Base-by-base conservation (phyloP, 306 rosid species). In the Vachellia collinsii region DNA sequence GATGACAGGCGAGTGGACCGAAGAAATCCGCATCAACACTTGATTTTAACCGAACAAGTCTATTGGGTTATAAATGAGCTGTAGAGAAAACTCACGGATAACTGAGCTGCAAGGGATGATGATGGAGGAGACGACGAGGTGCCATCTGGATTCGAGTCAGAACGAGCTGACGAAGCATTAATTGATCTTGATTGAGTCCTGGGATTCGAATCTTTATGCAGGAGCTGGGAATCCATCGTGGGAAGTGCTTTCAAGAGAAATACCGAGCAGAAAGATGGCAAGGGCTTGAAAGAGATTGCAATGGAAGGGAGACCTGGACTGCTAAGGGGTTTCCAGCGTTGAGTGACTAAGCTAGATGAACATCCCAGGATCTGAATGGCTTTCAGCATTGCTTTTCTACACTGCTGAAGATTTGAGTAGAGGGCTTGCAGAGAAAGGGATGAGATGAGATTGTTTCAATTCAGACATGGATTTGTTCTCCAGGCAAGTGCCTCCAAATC, bases 261-360 rank as follows among this genome's bases (percentile, higher is more conserved):
- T 22, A 54, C 3, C 1, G 70, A 4, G 47, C 22, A 62, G 58
- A 46, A 64, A 8, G 75, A 73, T 5, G 83, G 80, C 1, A 72
- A 73, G 20, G 90, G 87, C 50, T 82, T 82, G 53, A 70, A 23
- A 16, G 86, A 48, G 62, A 79, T 25, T 1, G 87, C 78, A 78
- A 80, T 48, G 76, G 82, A 81, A 81, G 87, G 79, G 58, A 88
- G 53, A 62, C 87, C 72, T 74, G 23, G 67, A 72, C 48, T 48
- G 51, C 13, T 77, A 50, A 87, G 74, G 72, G 86, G 83, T 73
- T 82, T 86, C 85, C 80, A 77, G 78, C 59, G 61, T 48, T 80
- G 84, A 79, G 86, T 72, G 42, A 87, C 85, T 23, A 90, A 86
- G 29, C 86, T 89, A 61, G 87, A 85, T 34, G 92, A 89, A 83